Base-by-base conservation (phyloP, 2,329 filamentous ascomycete species). In the Aspergillus jensenii region DNA sequence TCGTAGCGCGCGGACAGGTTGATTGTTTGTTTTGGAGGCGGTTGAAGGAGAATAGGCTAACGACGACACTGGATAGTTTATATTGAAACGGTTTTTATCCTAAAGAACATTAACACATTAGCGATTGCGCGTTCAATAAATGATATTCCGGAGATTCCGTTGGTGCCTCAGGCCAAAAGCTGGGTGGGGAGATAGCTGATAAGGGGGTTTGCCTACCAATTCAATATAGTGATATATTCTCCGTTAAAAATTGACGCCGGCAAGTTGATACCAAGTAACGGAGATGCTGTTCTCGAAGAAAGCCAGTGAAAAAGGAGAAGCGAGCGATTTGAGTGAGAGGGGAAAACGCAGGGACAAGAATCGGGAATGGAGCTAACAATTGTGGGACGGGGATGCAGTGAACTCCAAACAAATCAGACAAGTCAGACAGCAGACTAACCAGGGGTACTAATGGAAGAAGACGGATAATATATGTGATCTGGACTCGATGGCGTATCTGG, bases 271-370 rank as follows among this genome's bases (percentile, higher is more conserved):
- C 8, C 15, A 53, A 39, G 5, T 37, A 21, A 19, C 17, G 12
- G 27, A 48, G n/a, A 37, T n/a, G 40, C 17, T 21, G 5, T 43
- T 44, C 37, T 49, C 31, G 31, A 43, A 51, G 31, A 27, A 49
- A 25, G 35, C 23, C 19, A 49, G 37, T 27, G 21, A 48, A 52
- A 37, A 39, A 53, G 39, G 55, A 49, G 47, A 44, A 46, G 19
- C 54, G 11, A 19, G 25, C 11, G 39, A 19, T 33, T 45, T 49
- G 21, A 51, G 43, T 33, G 55, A 58, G 55, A 52, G 54, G 55
- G 55, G 48, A 51, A 52, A 27, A 31, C 33, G 41, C 54, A 57
- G 44, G 55, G 33, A 47, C 48, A 57, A 48, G 55, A 27, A 37
- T 40, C 39, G 47, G 25, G 17, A 50, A 45, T 45, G 31, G 48